Evolutionary conservation across 108 stramenopile species (phyloP), one percentile per base, ranked within the genome.

Genomic region (Nitzschia inconspicua): DNA sequence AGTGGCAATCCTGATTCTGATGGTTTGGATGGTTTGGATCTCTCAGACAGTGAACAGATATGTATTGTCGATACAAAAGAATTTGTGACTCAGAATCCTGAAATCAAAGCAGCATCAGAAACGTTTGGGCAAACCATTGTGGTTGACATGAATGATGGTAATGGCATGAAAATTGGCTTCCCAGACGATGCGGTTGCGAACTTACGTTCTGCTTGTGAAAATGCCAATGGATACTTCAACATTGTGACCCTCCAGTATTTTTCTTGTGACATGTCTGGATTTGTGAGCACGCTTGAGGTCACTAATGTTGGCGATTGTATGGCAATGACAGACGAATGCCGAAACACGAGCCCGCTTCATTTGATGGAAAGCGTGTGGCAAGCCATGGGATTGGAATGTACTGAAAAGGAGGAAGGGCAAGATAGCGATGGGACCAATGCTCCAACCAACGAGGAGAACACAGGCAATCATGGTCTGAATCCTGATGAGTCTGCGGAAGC

Each of bases 251-350:
- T 23, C 34, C 22, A 37, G 6, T 0, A 54, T 9, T 54, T 54
- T 18, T 18, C 2, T 0, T 54, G 53, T 35, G 53, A 36, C 23
- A 37, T 37, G 34, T 22, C 37, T 32, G 4, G 20, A 9, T 22
- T 54, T 4, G 20, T 23, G 8, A 35, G 3, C 6, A 8, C 34
- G 0, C 16, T 54, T 10, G 1, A 20, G 16, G 16, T 54, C 16
- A 18, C 7, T 11, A 54, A 54, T 28, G 22, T 54, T 18, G 53
- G 35, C n/a, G 24, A 37, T 31, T 54, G 53, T 23, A 2, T 54
- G 35, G 53, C 53, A 19, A 22, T 7, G 18, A 54, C 53, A 23
- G 53, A 36, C 2, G 53, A 54, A 14, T 54, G 53, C 53, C 34
- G 24, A 22, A 37, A 16, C 34, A 54, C 37, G 53, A 32, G 37